These are phyloP conservation scores for Tylopilus rubrobrunneus DNA, from an alignment of 768 basidiomycete genomes.

Conservation along the genomic window DNA sequence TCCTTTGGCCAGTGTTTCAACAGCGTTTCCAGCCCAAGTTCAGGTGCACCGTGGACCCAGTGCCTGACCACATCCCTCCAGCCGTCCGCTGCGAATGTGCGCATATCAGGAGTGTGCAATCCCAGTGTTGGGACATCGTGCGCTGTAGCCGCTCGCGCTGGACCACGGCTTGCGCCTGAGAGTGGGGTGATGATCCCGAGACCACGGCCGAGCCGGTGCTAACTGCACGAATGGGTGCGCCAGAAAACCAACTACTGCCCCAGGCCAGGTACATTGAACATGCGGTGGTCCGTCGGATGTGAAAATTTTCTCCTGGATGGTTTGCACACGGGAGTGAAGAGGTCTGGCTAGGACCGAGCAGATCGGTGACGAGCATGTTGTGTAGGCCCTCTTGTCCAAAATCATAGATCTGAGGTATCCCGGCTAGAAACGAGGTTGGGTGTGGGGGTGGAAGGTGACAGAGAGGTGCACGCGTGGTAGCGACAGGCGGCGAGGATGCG, in stretches of 20 bases:
- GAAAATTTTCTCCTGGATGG: too few species aligned
- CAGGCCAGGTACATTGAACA: too few species aligned
- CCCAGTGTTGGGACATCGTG: neutral
- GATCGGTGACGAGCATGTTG: conserved; percentile 97
- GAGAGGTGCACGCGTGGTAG: conserved; percentile 70
- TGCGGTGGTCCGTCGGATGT: too few species aligned
- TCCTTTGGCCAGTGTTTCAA: neutral
- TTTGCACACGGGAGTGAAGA: too few species aligned
- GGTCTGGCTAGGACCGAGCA: conserved; percentile 91
- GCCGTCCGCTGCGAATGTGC: neutral
- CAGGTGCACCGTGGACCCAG: neutral
- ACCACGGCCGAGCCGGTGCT: too few species aligned
- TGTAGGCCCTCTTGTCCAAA: conserved; percentile 98
- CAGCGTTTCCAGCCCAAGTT: neutral
- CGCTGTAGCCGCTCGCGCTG: too few species aligned
- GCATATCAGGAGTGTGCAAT: neutral
- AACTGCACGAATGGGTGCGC: too few species aligned
- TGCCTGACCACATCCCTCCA: neutral
- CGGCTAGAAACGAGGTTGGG: conserved; percentile 50
- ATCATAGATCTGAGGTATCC: conserved; percentile 99
- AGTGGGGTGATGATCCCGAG: too few species aligned
- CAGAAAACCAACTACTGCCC: too few species aligned
- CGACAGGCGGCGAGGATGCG: conserved; percentile 85
- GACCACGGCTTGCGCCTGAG: too few species aligned
- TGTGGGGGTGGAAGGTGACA: conserved; percentile 4